A percentile compares a stretch with the other conserved stretches of the same genome.
Conservation (phyloP, 805 yeast genomes). For the Wickerhamiella slavikovae region DNA sequence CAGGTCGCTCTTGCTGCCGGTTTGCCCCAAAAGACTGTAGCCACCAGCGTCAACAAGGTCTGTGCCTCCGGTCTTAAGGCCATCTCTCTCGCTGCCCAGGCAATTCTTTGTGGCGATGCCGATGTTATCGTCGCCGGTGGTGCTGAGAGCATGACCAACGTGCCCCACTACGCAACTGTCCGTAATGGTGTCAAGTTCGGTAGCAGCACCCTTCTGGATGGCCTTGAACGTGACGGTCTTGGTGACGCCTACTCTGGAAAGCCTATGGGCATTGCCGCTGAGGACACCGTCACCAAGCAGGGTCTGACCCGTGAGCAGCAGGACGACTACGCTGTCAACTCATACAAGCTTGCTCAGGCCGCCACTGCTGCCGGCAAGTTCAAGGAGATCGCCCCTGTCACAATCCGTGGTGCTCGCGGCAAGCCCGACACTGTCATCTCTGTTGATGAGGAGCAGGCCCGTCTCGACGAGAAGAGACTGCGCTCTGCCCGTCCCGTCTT, state of each 20-base stretch:
- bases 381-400: conserved; percentile 69
- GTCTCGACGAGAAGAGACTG: conserved; percentile 59
- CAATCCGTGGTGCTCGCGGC: conserved; percentile 70
- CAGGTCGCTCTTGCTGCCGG: conserved; percentile 91
- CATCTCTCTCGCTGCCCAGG: conserved; percentile 74
- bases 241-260: conserved; percentile 72
- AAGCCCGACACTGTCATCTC: conserved; percentile 60
- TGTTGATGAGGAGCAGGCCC: conserved; percentile 66
- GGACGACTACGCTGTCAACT: conserved; percentile 67
- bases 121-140: conserved; percentile 94
- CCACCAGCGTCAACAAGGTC: conserved; percentile 86
- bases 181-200: conserved; percentile 87
- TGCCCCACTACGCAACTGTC: conserved; percentile 82
- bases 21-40: conserved; percentile 55
- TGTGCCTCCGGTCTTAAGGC: conserved; percentile 95
- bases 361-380: conserved; percentile 75
- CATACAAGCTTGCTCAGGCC: conserved; percentile 68
- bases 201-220: conserved; percentile 60
- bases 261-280: conserved; percentile 96
- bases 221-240: conserved; percentile 81
- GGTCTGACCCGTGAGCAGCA: conserved; percentile 62
- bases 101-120: conserved; percentile 71
- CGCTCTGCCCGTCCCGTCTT: conserved; percentile 82
- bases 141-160: conserved; percentile 91
- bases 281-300: conserved; percentile 81